Percentiles rank a stretch among this genome's conserved stretches.
These are phyloP conservation scores for Pelargonium australe DNA, from an alignment of 441 rosid genomes.

Conservation along the genomic window DNA sequence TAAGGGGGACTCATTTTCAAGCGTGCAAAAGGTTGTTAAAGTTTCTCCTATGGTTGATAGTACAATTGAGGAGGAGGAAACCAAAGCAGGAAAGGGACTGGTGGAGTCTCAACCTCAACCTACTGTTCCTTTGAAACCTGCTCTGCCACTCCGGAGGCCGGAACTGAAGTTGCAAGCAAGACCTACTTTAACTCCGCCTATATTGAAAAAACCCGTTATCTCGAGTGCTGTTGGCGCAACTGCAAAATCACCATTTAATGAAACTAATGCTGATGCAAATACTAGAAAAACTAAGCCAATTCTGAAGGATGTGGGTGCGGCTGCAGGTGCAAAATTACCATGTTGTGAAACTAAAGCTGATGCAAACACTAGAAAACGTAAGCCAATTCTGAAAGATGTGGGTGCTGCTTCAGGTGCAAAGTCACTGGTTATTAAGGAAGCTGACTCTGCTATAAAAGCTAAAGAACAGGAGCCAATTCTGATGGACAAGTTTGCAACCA, in stretches of 20 bases:
- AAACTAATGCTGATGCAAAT: slow-evolving; percentile 21
- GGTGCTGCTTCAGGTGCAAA: slow-evolving; percentile 48
- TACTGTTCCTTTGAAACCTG: slow-evolving; percentile 30
- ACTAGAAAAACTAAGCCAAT: too few relatives aligned
- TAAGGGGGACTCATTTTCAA: slow-evolving; percentile 76
- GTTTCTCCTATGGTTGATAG: slow-evolving; percentile 39
- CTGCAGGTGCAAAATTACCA: slow-evolving; percentile 22
- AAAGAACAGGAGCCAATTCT: slow-evolving; percentile 26
- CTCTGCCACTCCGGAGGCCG: slow-evolving; percentile 54
- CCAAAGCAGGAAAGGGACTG: slow-evolving; percentile 24
- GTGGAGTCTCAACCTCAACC: slow-evolving; percentile 19
- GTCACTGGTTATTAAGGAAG: slow-evolving; percentile 26
- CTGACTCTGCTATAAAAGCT: slow-evolving; percentile 16
- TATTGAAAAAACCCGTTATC: slow-evolving; percentile 50
- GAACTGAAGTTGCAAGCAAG: slow-evolving; percentile 67
- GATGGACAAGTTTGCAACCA: slow-evolving; percentile 81
- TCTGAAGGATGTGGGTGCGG: background rate
- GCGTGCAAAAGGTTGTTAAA: slow-evolving; percentile 54
- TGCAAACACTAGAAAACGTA: background rate
- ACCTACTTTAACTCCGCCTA: slow-evolving; percentile 52
- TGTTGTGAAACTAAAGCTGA: background rate
- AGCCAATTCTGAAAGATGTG: slow-evolving; percentile 49
- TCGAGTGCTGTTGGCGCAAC: slow-evolving; percentile 77
- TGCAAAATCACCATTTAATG: slow-evolving; percentile 34
- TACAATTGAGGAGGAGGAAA: slow-evolving; percentile 26